Evolutionary conservation across 306 rosid species (phyloP), one percentile per base, ranked within the genome.

Genomic region (Trifolium fragiferum): DNA sequence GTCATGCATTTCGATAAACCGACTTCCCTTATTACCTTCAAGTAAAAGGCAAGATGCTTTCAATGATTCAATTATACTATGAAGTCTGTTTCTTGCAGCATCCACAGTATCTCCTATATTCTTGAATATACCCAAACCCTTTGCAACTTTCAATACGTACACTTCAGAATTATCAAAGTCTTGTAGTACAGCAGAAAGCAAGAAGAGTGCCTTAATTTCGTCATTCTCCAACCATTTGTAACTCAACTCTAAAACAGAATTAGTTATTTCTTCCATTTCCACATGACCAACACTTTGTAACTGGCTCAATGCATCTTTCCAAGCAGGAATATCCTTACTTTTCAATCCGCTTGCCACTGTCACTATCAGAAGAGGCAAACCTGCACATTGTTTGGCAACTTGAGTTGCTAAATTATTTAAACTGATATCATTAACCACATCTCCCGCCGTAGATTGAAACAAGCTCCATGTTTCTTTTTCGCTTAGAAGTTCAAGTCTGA

Each of bases 51-150:
- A 66, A 66, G 53, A 20, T 7, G 70, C 53, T 8, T 41, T 13
- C 35, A 66, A 41, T 1, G 53, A 20, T 66, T 3, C n/a, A 4
- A 66, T 43, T 41, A 66, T 66, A 6, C 1, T 66, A 7, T 20
- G 18, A 41, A 66, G 18, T 66, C 37, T 41, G 20, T 40, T 40
- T 66, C 70, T 40, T 41, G 70, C 54, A 19, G 12, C 10, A 19
- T 21, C 35, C 12, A 66, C 19, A 13, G 19, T 6, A 41, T 0
- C 3, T 19, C 5, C 3, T 19, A 20, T 7, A 66, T 41, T 4
- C 37, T 66, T 41, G 7, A 66, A 66, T 66, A 66, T 66, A 13
- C 1, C 37, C 70, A 66, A 41, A 21, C 70, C 54, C 20, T 20
- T 41, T 41, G 53, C 70, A 66, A 66, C 70, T 20, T 2, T 66